Evolutionary conservation across 768 basidiomycete genomes (phyloP).

Genomic region (Termitomyces titanicus): DNA sequence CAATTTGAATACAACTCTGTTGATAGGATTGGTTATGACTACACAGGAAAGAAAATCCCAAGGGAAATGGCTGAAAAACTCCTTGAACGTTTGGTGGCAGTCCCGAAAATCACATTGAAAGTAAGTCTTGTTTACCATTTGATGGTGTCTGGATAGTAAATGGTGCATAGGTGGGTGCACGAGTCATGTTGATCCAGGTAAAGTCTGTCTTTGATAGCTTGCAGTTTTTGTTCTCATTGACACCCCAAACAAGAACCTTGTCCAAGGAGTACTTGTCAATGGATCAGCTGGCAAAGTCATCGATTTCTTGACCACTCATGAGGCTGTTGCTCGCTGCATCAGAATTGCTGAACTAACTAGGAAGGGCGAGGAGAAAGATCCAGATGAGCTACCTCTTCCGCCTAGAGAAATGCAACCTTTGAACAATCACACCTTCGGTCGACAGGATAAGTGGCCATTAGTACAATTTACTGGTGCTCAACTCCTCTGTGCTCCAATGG

Average conservation of each 20-base stretch:
- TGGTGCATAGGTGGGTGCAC: constrained; percentile 30
- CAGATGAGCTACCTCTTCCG: background rate
- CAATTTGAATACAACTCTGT: constrained; percentile 32
- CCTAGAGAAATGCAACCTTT: constrained; percentile 12
- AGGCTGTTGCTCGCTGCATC: constrained; percentile 38
- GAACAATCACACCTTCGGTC: constrained; percentile 20
- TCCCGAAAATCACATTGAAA: constrained; percentile 45
- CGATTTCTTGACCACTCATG: constrained; percentile 43
- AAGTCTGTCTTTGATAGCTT: background rate
- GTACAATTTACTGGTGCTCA: constrained; percentile 48
- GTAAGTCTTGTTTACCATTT: constrained; percentile 19
- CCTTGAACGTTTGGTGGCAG: constrained; percentile 48
- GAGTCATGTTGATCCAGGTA: background rate
- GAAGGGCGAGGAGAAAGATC: background rate
- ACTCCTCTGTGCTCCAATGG: constrained; percentile 49
- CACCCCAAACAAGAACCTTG: constrained; percentile 46
- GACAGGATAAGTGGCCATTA: constrained; percentile 48
- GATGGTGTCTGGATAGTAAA: background rate
- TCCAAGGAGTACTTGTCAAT: constrained; percentile 62
- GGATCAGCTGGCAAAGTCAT: constrained; percentile 58
- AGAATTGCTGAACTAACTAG: constrained; percentile 25
- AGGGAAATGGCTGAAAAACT: constrained; percentile 24
- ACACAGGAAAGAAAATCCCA: constrained; percentile 28
- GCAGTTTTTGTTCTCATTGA: background rate
- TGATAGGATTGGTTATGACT: constrained; percentile 44